Evolutionary conservation across 148 eudicot genomes (phyloP), one percentile per base, ranked within the genome.

Genomic region (Rhododendron ovatum): DNA sequence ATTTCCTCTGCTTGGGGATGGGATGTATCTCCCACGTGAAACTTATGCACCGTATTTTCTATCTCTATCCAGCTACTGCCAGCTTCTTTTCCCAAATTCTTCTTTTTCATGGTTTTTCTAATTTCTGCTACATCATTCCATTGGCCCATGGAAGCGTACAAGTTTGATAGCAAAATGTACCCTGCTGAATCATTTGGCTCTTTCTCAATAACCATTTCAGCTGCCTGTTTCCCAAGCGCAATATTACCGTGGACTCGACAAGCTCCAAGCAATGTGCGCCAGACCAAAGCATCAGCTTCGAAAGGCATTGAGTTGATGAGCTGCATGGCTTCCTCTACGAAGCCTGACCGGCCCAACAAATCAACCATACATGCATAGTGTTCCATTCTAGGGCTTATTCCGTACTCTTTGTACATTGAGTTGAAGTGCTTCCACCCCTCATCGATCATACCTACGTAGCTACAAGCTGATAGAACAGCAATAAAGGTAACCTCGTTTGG

Each of bases 341-440:
- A 78, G 39, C 98, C 98, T 11, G 92, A 88, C 43, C 98, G 86
- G 35, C 98, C 95, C 28, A 90, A 90, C 79, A 94, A 39, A 89
- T 94, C 95, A 51, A 94, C 98, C 91, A 94, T 91, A 86, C 95
- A 94, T 48, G 98, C 94, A 78, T 93, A 94, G 67, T 94, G 98
- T 89, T 94, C 98, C 94, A 91, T 91, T 83, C 87, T 90, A 18
- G 94, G 98, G 80, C 59, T 85, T 84, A 94, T 87, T 50, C 90
- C 90, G 81, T 94, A 90, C 26, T 90, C 89, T 71, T 51, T 84
- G 74, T 81, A 35, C 96, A 93, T 93, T n/a, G 92, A 87, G 24
- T 86, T 79, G 59, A 93, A 93, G 84, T 91, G 90, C 61, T 82
- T 86, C 89, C 88, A 81, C 35, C 98, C 98, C 90, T 92, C 93